These are phyloP conservation scores for Rhizopus arrhizus DNA, from an alignment of 371 early-diverging fungal genomes.

Conservation along the genomic window DNA sequence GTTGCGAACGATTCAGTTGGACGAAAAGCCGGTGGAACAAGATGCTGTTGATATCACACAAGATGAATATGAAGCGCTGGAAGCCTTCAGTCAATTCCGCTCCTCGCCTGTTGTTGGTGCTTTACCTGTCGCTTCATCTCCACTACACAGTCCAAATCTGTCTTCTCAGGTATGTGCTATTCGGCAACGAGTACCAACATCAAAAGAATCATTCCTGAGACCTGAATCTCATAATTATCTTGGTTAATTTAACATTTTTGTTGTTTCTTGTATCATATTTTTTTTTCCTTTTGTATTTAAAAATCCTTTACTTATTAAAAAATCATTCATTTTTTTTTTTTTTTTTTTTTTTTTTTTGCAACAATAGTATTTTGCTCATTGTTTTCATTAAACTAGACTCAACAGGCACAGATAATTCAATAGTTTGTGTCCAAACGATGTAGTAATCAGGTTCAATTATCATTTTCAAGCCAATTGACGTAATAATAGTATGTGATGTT, in stretches of 20 bases:
- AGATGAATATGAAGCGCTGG: slow-evolving; percentile 50
- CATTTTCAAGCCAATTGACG: slow-evolving; percentile 26
- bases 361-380: too few relatives aligned
- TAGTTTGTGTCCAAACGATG: too few relatives aligned
- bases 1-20: slow-evolving; percentile 19
- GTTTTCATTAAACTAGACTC: too few relatives aligned
- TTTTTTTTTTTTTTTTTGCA: too few relatives aligned
- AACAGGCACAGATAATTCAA: too few relatives aligned
- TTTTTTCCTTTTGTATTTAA: background rate
- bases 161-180: slow-evolving; percentile 42
- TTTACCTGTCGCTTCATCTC: background rate
- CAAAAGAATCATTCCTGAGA: slow-evolving; percentile 35
- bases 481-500: slow-evolving; percentile 17
- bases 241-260: background rate
- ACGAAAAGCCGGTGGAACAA: slow-evolving; percentile 3
- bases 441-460: slow-evolving; percentile 13
- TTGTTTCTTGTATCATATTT: background rate
- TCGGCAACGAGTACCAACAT: slow-evolving; percentile 32
- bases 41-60: slow-evolving; percentile 36
- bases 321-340: background rate
- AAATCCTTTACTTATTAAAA: background rate
- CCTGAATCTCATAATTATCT: background rate
- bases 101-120: background rate
- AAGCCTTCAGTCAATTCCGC: slow-evolving; percentile 44
- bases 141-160: slow-evolving; percentile 24